phyloP scores from a whole-genome alignment of 2,329 filamentous ascomycete genomes.

The Rasamsonia emersonii region DNA sequence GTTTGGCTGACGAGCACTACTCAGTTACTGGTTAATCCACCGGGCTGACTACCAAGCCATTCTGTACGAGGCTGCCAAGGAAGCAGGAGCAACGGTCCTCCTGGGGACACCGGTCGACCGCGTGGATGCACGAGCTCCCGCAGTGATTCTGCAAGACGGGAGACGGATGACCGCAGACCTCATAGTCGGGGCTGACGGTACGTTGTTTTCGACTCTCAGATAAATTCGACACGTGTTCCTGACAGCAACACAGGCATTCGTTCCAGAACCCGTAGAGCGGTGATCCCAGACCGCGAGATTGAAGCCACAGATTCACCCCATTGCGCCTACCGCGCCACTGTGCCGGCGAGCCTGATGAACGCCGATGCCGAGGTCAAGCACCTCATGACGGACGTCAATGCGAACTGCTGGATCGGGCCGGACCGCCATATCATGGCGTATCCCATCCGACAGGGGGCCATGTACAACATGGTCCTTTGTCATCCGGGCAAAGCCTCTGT shows the following conservation, averaged over 20 bases:
- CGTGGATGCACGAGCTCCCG: constrained; percentile 12
- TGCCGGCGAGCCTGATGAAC: constrained; percentile 5
- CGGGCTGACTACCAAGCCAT: constrained; percentile 24
- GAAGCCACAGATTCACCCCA: constrained; percentile 4
- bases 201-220: constrained; percentile 27
- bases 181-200: constrained; percentile 41
- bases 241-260: constrained; percentile 8
- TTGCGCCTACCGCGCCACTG: constrained; percentile 5
- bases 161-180: constrained; percentile 26
- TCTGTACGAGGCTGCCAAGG: constrained; percentile 17
- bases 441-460: constrained; percentile 15
- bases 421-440: constrained; percentile 22
- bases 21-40: constrained; percentile 22
- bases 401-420: constrained; percentile 18
- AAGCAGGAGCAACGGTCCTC: constrained; percentile 29
- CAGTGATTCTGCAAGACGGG: constrained; percentile 25
- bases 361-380: constrained; percentile 7
- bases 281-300: constrained; percentile 4
- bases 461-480: constrained; percentile 18
- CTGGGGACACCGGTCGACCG: constrained; percentile 16
- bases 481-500: constrained; percentile 9
- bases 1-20: constrained; percentile 1
- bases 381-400: constrained; percentile 5
- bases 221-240: too few species aligned
- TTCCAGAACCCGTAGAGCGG: constrained; percentile 6